Percentiles rank a stretch among this genome's conserved stretches.
These are phyloP conservation scores for Sclerotiophoma versabilis DNA, from an alignment of 2,329 filamentous ascomycete species.

Conservation along the genomic window DNA sequence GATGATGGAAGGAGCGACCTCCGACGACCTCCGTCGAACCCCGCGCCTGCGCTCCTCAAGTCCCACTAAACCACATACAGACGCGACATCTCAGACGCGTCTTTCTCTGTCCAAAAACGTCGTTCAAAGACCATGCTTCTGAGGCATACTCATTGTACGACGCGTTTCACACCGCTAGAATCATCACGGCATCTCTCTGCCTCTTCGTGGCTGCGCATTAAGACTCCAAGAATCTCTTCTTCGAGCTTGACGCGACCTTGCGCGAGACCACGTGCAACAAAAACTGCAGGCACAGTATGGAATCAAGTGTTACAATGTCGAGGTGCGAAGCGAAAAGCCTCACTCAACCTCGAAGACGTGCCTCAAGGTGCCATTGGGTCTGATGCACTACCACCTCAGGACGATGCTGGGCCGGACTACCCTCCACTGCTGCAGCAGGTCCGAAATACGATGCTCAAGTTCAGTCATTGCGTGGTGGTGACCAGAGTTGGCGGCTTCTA, in stretches of 20 bases:
- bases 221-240: conserved; percentile 5
- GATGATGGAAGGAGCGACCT: conserved; percentile 18
- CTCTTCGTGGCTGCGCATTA: neutral
- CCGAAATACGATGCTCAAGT: conserved; percentile 86
- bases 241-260: conserved; percentile 32
- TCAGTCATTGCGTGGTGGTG: conserved; percentile 86
- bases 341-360: conserved; percentile 52
- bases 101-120: neutral
- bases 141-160: conserved; percentile 13
- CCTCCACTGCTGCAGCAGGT: conserved; percentile 91
- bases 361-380: conserved; percentile 63
- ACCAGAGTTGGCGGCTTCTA: conserved; percentile 97
- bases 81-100: conserved; percentile 21
- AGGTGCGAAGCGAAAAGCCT: conserved; percentile 52
- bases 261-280: conserved; percentile 39
- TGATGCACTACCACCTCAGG: conserved; percentile 49
- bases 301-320: conserved; percentile 32
- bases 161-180: conserved; percentile 4
- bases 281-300: conserved; percentile 19
- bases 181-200: neutral
- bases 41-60: conserved; percentile 30
- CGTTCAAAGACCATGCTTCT: conserved; percentile 29
- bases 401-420: conserved; percentile 66
- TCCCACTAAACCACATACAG: conserved; percentile 25
- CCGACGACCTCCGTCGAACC: conserved; percentile 31